Evolutionary conservation across 306 rosid genomes (phyloP).

Genomic region (Notholithocarpus densiflorus): DNA sequence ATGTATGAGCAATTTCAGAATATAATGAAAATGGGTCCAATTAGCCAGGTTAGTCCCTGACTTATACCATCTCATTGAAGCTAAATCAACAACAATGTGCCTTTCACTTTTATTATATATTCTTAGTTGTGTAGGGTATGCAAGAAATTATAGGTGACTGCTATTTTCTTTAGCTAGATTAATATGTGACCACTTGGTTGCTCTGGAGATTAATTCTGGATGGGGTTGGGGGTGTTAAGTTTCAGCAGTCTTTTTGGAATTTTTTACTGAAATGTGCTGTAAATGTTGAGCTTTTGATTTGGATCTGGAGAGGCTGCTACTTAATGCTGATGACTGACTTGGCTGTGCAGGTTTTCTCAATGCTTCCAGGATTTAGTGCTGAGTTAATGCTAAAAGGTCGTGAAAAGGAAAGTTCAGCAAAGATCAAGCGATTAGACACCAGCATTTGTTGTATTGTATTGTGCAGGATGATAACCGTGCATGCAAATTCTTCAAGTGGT

Average conservation of each 20-base stretch:
- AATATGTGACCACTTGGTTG: background rate
- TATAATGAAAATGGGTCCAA: conserved; percentile 79
- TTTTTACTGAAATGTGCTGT: background rate
- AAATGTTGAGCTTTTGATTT: background rate
- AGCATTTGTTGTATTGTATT: too few relatives aligned
- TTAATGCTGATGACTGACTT: conserved; percentile 6
- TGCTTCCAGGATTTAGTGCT: conserved; percentile 80
- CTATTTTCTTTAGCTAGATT: too few relatives aligned
- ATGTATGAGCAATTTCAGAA: conserved; percentile 87
- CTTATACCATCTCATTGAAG: too few relatives aligned
- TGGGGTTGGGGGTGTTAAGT: too few relatives aligned
- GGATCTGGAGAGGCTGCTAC: background rate
- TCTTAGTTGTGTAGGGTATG: too few relatives aligned
- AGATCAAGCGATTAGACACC: conserved; percentile 81
- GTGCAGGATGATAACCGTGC: too few relatives aligned
- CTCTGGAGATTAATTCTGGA: conserved; percentile 25
- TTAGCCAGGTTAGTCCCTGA: too few relatives aligned
- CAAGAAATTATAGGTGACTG: too few relatives aligned
- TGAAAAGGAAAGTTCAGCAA: conserved; percentile 89
- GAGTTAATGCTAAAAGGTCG: conserved; percentile 85
- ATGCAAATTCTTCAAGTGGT: too few relatives aligned
- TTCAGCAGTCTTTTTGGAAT: background rate
- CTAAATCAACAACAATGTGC: too few relatives aligned
- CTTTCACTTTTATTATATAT: too few relatives aligned
- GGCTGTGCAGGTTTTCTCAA: conserved; percentile 59